These are phyloP conservation scores for Magnaporthiopsis poae DNA, from an alignment of 2,329 filamentous ascomycete genomes.

Conservation along the genomic window DNA sequence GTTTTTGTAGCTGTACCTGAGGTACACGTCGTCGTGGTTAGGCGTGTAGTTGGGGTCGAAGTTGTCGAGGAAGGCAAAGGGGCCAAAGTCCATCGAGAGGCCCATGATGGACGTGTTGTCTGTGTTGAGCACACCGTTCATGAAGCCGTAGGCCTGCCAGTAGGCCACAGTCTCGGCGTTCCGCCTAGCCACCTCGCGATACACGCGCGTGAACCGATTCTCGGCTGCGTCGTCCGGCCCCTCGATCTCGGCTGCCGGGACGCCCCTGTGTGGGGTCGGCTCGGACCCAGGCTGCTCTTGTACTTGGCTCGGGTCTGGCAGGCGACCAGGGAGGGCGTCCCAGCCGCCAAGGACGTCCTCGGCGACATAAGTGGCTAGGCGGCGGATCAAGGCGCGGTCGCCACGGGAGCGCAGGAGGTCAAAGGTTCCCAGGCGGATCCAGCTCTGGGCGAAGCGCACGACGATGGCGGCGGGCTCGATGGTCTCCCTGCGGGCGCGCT, in stretches of 20 bases:
- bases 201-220: slow-evolving; percentile 79
- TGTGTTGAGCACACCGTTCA: slow-evolving; percentile 95
- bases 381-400: slow-evolving; percentile 63
- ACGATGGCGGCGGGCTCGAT: slow-evolving; percentile 89
- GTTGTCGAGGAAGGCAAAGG: slow-evolving; percentile 94
- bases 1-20: slow-evolving; percentile 86
- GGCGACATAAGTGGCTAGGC: slow-evolving; percentile 70
- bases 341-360: slow-evolving; percentile 83
- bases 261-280: slow-evolving; percentile 28
- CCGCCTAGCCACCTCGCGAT: slow-evolving; percentile 73
- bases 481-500: slow-evolving; percentile 65
- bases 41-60: slow-evolving; percentile 93
- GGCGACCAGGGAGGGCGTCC: slow-evolving; percentile 63
- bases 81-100: slow-evolving; percentile 85
- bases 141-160: slow-evolving; percentile 99
- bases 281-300: slow-evolving; percentile 28
- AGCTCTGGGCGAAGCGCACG: slow-evolving; percentile 78
- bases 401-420: slow-evolving; percentile 78
- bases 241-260: slow-evolving; percentile 51
- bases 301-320: slow-evolving; percentile 32
- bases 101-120: slow-evolving; percentile 92
- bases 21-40: slow-evolving; percentile 84
- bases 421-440: slow-evolving; percentile 91
- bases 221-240: slow-evolving; percentile 60
- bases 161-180: slow-evolving; percentile 82